A percentile compares a stretch with the other conserved stretches of the same genome.
Evolutionary conservation across 2,329 filamentous ascomycete genomes (phyloP).

Genomic region (Colletotrichum eremochloae): DNA sequence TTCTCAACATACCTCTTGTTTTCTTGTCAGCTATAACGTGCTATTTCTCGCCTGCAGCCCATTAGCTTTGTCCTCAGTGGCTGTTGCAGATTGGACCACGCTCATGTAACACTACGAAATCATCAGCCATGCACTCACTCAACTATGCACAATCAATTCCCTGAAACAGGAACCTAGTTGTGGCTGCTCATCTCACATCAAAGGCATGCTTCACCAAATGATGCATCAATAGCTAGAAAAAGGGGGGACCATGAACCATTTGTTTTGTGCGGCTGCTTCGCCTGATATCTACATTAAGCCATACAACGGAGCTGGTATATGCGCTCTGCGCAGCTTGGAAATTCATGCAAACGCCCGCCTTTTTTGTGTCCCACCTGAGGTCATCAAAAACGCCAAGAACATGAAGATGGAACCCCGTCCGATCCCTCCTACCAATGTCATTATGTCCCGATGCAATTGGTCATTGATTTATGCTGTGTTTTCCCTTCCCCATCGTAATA

Average conservation of each 20-base stretch:
- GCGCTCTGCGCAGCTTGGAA: conserved; percentile 30
- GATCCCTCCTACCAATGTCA: conserved; percentile 30
- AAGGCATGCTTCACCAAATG: not conserved
- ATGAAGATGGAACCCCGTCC: conserved; percentile 27
- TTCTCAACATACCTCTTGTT: not conserved
- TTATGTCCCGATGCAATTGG: conserved; percentile 32
- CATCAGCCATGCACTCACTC: not conserved
- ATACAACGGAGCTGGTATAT: conserved; percentile 39
- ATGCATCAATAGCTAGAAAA: not conserved
- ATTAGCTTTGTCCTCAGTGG: too few relatives aligned
- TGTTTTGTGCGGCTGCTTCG: conserved; percentile 14
- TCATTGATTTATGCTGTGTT: conserved; percentile 33
- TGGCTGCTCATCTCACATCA: not conserved
- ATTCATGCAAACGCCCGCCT: conserved; percentile 29
- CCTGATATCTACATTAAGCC: conserved; percentile 39
- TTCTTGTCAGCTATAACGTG: not conserved
- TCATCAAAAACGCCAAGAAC: conserved; percentile 37
- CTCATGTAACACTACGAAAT: not conserved
- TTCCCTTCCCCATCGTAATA: conserved; percentile 24
- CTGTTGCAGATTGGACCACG: too few relatives aligned
- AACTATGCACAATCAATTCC: not conserved
- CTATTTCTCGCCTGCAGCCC: not conserved
- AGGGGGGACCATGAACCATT: conserved; percentile 7
- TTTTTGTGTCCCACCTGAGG: conserved; percentile 17
- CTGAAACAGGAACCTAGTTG: not conserved